These are phyloP conservation scores for Candida ipomoeae DNA, from an alignment of 805 yeast species.

Conservation along the genomic window DNA sequence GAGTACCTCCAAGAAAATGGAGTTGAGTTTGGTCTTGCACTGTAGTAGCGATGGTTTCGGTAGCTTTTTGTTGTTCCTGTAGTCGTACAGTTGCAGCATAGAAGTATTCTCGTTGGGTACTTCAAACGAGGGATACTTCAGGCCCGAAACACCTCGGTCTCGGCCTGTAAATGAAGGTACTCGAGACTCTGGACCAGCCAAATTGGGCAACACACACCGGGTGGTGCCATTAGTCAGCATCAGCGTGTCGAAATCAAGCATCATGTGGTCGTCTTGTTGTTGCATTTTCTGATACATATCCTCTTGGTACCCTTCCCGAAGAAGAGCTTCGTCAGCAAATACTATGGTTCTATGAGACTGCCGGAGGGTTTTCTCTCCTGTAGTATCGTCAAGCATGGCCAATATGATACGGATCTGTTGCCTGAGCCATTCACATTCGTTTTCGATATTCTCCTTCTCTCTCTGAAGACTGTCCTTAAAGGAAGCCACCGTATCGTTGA, in stretches of 20 bases:
- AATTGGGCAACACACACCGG: neutral
- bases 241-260: constrained; percentile 2
- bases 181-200: neutral
- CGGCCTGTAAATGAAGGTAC: neutral
- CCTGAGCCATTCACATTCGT: constrained; percentile 44
- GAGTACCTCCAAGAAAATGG: constrained; percentile 33
- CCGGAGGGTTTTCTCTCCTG: constrained; percentile 23
- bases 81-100: constrained; percentile 24
- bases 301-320: constrained; percentile 28
- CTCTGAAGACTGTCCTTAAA: constrained; percentile 18
- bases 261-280: constrained; percentile 2
- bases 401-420: constrained; percentile 39
- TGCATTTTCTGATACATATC: constrained; percentile 20
- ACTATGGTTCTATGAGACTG: constrained; percentile 29
- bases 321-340: constrained; percentile 23
- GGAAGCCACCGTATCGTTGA: constrained; percentile 44
- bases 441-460: constrained; percentile 34
- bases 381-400: constrained; percentile 35
- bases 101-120: constrained; percentile 10
- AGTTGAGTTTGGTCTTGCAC: constrained; percentile 29
- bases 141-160: neutral
- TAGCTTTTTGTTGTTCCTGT: constrained; percentile 18
- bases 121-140: constrained; percentile 1
- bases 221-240: constrained; percentile 1
- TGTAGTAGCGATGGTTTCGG: constrained; percentile 31